A percentile compares a stretch with the other conserved stretches of the same genome.
Conservation (phyloP, 257 asterid genomes). For the Solanum arcanum region DNA sequence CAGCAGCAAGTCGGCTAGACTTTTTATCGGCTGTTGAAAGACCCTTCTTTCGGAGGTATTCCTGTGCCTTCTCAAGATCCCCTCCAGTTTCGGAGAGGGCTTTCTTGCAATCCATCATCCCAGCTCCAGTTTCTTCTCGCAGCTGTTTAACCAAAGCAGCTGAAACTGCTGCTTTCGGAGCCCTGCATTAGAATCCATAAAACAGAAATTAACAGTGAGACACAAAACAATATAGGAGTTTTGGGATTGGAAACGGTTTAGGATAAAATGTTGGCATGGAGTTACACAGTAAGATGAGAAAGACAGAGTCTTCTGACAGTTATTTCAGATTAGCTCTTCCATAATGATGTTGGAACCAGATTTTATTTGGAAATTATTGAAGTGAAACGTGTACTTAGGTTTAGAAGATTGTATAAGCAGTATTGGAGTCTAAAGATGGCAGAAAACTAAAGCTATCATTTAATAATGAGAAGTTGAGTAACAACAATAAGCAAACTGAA, state of each 20-base stretch:
- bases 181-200: constrained; percentile 24
- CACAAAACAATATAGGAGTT: background rate
- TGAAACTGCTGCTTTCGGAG: constrained; percentile 45
- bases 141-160: constrained; percentile 79
- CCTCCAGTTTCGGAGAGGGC: constrained; percentile 88
- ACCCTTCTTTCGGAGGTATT: constrained; percentile 84
- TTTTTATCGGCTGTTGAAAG: constrained; percentile 91
- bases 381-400: background rate
- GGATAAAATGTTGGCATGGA: background rate
- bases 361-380: background rate
- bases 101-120: constrained; percentile 99
- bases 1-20: constrained; percentile 90
- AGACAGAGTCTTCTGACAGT: background rate
- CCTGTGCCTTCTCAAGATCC: constrained; percentile 85
- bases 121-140: constrained; percentile 96
- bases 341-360: background rate
- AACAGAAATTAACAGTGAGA: background rate
- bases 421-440: background rate
- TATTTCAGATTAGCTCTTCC: background rate
- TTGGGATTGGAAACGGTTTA: background rate
- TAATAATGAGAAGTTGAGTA: background rate
- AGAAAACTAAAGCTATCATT: background rate
- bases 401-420: background rate
- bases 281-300: background rate
- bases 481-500: background rate